phyloP scores from a whole-genome alignment of 805 yeast genomes.

The Starmera caribaea region DNA sequence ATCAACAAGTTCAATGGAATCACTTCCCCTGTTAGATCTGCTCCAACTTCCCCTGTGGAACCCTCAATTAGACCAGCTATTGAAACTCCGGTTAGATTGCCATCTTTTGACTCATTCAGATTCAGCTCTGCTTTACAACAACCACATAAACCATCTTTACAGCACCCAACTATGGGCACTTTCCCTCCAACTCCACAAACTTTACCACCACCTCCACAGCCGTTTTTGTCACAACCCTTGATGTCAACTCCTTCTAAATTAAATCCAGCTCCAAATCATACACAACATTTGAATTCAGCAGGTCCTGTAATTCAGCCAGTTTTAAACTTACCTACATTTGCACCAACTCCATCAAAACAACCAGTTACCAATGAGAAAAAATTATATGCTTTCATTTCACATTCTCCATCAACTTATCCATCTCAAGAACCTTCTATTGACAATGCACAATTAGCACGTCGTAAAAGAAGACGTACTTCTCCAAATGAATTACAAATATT shows the following conservation, averaged over 20 bases:
- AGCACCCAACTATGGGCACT: neutral
- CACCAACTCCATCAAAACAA: neutral
- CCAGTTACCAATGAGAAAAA: slow-evolving; percentile 18
- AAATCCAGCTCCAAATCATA: neutral
- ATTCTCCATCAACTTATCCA: slow-evolving; percentile 84
- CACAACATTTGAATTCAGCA: neutral
- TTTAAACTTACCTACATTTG: neutral
- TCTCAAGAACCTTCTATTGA: slow-evolving; percentile 76
- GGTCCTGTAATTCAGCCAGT: too few species aligned
- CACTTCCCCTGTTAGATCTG: neutral
- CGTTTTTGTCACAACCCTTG: slow-evolving; percentile 4
- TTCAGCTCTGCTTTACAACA: slow-evolving; percentile 5
- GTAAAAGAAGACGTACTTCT: slow-evolving; percentile 92
- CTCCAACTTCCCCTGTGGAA: slow-evolving; percentile 10
- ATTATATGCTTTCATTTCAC: slow-evolving; percentile 81
- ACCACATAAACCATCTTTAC: neutral
- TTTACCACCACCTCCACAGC: slow-evolving; percentile 2
- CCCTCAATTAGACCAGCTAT: slow-evolving; percentile 1
- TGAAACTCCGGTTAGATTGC: slow-evolving; percentile 18
- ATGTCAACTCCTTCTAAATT: too few species aligned
- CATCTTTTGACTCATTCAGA: slow-evolving; percentile 17
- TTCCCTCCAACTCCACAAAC: slow-evolving; percentile 1
- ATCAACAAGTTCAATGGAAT: slow-evolving; percentile 1
- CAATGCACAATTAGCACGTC: slow-evolving; percentile 85
- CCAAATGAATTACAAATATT: slow-evolving; percentile 77